Base-by-base conservation (phyloP, 176 grass and related monocot species). In the Elymus sibiricus region DNA sequence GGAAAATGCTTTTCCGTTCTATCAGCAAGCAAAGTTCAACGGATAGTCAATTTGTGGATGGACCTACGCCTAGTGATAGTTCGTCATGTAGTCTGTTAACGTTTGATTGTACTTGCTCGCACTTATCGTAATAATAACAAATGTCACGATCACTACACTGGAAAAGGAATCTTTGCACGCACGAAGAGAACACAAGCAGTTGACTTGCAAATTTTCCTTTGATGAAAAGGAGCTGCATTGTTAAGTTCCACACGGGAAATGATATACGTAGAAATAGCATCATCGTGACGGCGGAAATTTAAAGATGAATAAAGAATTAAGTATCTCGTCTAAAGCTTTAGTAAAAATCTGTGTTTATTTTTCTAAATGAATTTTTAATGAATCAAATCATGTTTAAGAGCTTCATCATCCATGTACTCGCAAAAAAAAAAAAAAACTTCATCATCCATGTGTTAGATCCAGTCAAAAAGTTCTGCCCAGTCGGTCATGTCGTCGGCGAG, bases 391-490 rank as follows among this genome's bases (percentile, higher is more conserved):
- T 17, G 15, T 10, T 11, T 51, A 29, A 31, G 15, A 75, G 28
- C 72, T 51, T 31, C 42, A 44, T 29, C 7, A 29, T 27, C 42
- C 72, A 75, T 75, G 6, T 29, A 29, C 29, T 29, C 29, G 29
- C 29, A 29, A 29, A 29, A 29, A 2, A 29, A 29, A 29, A 29
- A 29, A 29, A 29, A 29, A 75, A 17, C 72, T 51, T 31, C 43
- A 46, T 31, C 7, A 31, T 27, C 42, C 72, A 31, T 75, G 3
- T 26, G 39, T 87, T 81, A 80, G 80, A 77, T 3, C 82, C 61
- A 91, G 59, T 84, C 70, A 13, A 88, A 43, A 2, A 85, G 25
- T 8, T 91, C 63, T 76, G 70, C 38, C 90, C 85, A 87, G 40
- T 62, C 47, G 12, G 21, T 9, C 63, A 81, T 25, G 70, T 16